Conservation (phyloP, 371 early-diverging fungal genomes). For the Coemansia sp. region DNA sequence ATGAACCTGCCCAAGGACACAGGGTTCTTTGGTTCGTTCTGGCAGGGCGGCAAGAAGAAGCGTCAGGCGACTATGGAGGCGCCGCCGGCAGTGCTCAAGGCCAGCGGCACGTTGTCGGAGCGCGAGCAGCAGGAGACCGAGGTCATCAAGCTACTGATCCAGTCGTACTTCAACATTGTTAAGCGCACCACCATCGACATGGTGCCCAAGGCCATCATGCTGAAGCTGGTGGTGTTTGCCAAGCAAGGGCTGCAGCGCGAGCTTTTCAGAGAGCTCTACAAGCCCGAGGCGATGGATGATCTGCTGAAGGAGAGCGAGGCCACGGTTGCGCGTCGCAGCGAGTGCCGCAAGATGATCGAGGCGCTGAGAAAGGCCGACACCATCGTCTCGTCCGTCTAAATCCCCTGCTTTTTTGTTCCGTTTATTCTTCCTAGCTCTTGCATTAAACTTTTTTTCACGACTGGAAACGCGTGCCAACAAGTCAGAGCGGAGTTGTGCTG, state of each 20-base stretch:
- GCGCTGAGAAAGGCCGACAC: constrained; percentile 90
- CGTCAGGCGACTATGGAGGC: constrained; percentile 78
- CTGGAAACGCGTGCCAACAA: background rate
- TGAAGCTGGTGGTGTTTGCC: constrained; percentile 88
- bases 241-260: constrained; percentile 95
- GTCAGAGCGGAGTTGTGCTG: too few species aligned
- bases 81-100: constrained; percentile 94
- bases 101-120: constrained; percentile 92
- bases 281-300: constrained; percentile 85
- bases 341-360: constrained; percentile 97
- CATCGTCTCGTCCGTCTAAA: constrained; percentile 42
- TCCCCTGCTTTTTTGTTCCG: background rate
- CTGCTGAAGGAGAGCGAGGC: constrained; percentile 93
- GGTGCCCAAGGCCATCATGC: constrained; percentile 99
- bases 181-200: constrained; percentile 97
- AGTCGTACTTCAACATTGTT: constrained; percentile 96
- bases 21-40: constrained; percentile 97
- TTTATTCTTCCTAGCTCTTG: background rate
- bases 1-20: constrained; percentile 50
- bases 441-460: background rate
- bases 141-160: constrained; percentile 96
- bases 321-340: constrained; percentile 86
- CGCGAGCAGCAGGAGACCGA: constrained; percentile 97
- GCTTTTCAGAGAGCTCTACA: constrained; percentile 94
- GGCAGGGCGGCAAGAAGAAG: constrained; percentile 70